Evolutionary conservation across 2,329 filamentous ascomycete genomes (phyloP), one percentile per base, ranked within the genome.

Genomic region (Diaporthe citri): DNA sequence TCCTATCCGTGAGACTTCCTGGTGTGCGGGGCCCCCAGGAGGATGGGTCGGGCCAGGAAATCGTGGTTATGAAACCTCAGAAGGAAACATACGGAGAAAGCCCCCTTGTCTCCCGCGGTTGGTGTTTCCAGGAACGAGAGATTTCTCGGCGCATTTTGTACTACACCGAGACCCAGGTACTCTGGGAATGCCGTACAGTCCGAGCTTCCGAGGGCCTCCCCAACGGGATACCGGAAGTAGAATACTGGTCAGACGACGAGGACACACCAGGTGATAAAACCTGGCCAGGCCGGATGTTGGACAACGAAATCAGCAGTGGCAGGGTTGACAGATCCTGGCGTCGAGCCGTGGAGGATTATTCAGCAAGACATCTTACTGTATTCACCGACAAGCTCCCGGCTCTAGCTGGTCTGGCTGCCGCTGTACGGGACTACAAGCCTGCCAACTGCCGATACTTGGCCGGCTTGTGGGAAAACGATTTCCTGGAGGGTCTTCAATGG

Each of bases 101-200:
- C n/a, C 57, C 57, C 22, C 57, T 60, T 20, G 1, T 7, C 36
- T 41, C 12, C n/a, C 57, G 57, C 13, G 57, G 36, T 4, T 60
- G 57, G 57, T 60, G 57, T 1, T 60, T 60, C n/a, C 57, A 60
- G 57, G 57, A 60, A 5, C 57, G 57, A 10, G 57, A 60, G 20
- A 60, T 60, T 20, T 60, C 57, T 10, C 57, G 0, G 36, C 57
- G 36, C 57, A 10, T 60, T 13, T 10, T 60, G 2, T 36, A 60
- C 57, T 60, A 60, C 57, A 60, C 57, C n/a, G 36, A 43, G n/a
- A 60, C 57, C 36, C 57, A 60, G 36, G 57, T 60, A 3, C 34
- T 60, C 5, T 60, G 57, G 55, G 57, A 60, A 10, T 60, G 36
- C 36, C 34, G n/a, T 5, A 60, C 36, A 4, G 1, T 60, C n/a